Evolutionary conservation across 1,284 basidiomycete species (phyloP).

Genomic region (Inonotus obliquus): DNA sequence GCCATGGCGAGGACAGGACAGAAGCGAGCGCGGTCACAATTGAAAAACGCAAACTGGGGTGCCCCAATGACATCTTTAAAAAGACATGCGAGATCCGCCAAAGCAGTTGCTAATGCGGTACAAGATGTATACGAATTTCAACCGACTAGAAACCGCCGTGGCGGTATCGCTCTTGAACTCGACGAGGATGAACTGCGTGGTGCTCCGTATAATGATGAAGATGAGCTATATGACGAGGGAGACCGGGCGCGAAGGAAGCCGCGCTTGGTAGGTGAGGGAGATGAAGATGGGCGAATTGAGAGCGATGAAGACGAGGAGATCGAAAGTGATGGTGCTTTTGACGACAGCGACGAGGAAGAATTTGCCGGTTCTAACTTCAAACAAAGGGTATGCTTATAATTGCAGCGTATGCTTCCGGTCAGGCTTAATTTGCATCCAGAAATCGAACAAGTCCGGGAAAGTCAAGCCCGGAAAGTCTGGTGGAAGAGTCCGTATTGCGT

Average conservation of each 20-base stretch:
- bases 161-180: constrained; percentile 48
- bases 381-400: constrained; percentile 6
- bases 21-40: neutral
- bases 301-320: constrained; percentile 74
- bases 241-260: constrained; percentile 37
- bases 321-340: constrained; percentile 76
- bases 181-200: constrained; percentile 51
- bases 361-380: constrained; percentile 64
- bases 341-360: constrained; percentile 77
- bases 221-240: constrained; percentile 33
- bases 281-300: constrained; percentile 52
- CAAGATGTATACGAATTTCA: constrained; percentile 24
- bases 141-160: constrained; percentile 19
- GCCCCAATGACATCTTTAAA: constrained; percentile 1
- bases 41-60: neutral
- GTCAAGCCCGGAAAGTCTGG: constrained; percentile 18
- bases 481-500: constrained; percentile 40
- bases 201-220: constrained; percentile 31
- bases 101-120: neutral
- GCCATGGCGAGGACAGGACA: neutral
- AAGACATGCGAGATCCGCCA: constrained; percentile 10
- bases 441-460: neutral
- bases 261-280: constrained; percentile 53
- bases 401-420: neutral
- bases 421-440: neutral